A percentile compares a stretch with the other conserved stretches of the same genome.
Evolutionary conservation across 176 grass and related monocot genomes (phyloP).

Genomic region (Oryza longistaminata): DNA sequence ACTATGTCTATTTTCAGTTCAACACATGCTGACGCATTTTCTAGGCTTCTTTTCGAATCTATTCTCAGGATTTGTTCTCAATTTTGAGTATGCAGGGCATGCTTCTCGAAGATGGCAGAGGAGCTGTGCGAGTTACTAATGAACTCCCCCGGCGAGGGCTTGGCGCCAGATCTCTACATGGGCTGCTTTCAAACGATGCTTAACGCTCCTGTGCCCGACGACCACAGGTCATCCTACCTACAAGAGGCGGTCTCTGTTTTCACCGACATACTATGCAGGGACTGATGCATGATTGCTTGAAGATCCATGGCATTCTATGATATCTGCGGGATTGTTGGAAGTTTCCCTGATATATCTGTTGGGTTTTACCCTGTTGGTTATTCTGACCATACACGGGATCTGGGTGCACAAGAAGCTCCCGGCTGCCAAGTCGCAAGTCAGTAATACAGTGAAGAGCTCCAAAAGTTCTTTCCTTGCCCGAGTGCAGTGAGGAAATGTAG

Average conservation of each 20-base stretch:
- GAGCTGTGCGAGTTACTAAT: slow-evolving; percentile 67
- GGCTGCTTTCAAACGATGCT: slow-evolving; percentile 74
- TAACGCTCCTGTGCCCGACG: slow-evolving; percentile 57
- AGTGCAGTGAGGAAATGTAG: not conserved
- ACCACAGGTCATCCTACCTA: slow-evolving; percentile 45
- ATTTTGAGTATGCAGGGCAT: slow-evolving; percentile 50
- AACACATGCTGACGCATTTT: not conserved
- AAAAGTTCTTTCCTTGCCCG: not conserved
- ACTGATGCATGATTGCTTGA: slow-evolving; percentile 16
- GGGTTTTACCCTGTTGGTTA: not conserved
- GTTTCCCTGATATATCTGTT: not conserved
- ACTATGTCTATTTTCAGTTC: not conserved
- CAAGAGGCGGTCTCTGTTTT: slow-evolving; percentile 73
- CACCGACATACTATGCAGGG: slow-evolving; percentile 57
- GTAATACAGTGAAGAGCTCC: slow-evolving; percentile 3
- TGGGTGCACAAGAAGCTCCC: not conserved
- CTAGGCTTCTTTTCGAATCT: not conserved
- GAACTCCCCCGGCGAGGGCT: slow-evolving; percentile 37
- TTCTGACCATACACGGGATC: not conserved
- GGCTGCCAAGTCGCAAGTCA: not conserved
- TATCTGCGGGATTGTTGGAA: slow-evolving; percentile 6
- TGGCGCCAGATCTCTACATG: slow-evolving; percentile 51
- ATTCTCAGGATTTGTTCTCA: slow-evolving; percentile 4
- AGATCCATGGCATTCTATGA: slow-evolving; percentile 3
- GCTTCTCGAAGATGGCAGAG: slow-evolving; percentile 83